Base-by-base conservation (phyloP, 805 yeast genomes). In the Candida morakotiae region DNA sequence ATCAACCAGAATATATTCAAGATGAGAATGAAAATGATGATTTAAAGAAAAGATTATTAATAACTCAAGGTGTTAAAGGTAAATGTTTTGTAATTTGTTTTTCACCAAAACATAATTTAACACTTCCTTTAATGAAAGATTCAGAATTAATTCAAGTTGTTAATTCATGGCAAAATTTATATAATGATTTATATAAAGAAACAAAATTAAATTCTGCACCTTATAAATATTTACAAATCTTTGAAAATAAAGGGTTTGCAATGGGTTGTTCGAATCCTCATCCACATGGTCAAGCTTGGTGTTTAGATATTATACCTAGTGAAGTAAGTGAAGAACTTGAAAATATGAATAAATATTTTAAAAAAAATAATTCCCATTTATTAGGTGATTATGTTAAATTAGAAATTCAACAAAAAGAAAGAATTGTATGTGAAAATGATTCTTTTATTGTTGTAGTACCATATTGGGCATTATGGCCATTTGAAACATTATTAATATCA, bases 231-330 rank as follows among this genome's bases (percentile, higher is more conserved):
- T 58, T 82, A 42, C 88, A 82, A 60, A 79, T 83, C 26, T 83
- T 83, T 53, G 91, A 83, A 55, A 83, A 83, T 55, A 83, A 83
- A 57, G 89, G 89, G 21, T 66, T 79, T 28, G 83, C 85, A 5
- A 83, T 83, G 89, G 89, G 89, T 27, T 83, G 89, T 52, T 81
- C 87, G 3, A 83, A 83, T 52, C 83, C 87, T 2, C 91, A 83
- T 58, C 88, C 89, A 6, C 91, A 83, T 52, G 87, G 89, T 19
- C 91, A 83, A 60, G 86, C 83, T 10, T 83, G 91, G 91, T 76
- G 83, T 57, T 64, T 81, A 38, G 80, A 73, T 44, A 56, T 68
- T 5, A 62, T 81, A 10, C 89, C 91, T 5, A 75, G 75, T 25
- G 88, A 82, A 59, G 84, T 83, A 8, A 68, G 65, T 15, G 65